Evolutionary conservation across 2,329 filamentous ascomycete genomes (phyloP).

Genomic region (Aspergillus cejpii): DNA sequence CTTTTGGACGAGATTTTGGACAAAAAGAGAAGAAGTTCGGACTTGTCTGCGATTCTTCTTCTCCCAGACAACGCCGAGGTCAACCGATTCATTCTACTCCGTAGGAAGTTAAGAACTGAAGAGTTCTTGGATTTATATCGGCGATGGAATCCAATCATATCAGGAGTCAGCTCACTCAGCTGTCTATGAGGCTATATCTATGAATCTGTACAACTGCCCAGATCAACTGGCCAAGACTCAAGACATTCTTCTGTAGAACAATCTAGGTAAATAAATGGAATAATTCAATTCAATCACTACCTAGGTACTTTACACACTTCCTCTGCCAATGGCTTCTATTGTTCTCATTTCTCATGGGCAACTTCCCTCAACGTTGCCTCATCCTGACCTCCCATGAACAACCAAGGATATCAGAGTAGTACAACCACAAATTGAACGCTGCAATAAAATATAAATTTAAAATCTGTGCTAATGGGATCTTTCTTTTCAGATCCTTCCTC

Average conservation of each 20-base stretch:
- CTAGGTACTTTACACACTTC: not conserved
- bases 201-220: too few relatives aligned
- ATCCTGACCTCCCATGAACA: not conserved
- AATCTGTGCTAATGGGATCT: slow-evolving; percentile 1
- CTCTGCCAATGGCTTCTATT: not conserved
- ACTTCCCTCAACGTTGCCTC: not conserved
- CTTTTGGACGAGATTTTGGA: not conserved
- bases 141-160: not conserved
- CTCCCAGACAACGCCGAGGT: not conserved
- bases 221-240: too few relatives aligned
- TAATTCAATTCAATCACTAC: too few relatives aligned
- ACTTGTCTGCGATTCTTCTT: not conserved
- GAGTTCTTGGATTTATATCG: not conserved
- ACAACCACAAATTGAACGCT: slow-evolving; percentile 5
- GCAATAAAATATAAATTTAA: slow-evolving; percentile 6
- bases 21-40: too few relatives aligned
- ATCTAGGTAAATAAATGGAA: too few relatives aligned
- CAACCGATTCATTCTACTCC: too few relatives aligned
- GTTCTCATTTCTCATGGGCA: slow-evolving; percentile 2
- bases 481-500: not conserved
- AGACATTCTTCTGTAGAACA: too few relatives aligned
- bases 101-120: too few relatives aligned
- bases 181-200: too few relatives aligned
- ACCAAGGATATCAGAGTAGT: slow-evolving; percentile 3
- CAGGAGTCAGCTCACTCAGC: too few relatives aligned